phyloP scores from a whole-genome alignment of 768 basidiomycete genomes.

The Boletus vermiculosoides region DNA sequence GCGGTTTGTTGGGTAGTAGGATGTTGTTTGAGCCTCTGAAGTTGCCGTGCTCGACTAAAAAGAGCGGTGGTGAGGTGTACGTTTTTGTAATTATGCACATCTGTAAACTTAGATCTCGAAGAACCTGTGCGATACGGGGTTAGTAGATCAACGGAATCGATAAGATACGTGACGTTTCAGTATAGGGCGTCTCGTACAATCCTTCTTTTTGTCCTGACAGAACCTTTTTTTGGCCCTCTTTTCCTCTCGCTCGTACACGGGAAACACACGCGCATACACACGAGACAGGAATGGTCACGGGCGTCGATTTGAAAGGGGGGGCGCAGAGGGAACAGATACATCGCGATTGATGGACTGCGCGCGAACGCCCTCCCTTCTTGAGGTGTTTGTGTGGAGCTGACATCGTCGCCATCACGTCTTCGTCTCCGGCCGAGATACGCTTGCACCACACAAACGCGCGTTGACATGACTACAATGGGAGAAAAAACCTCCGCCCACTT shows the following conservation, averaged over 20 bases:
- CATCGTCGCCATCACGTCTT: constrained; percentile 2
- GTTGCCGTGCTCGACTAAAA: constrained; percentile 5
- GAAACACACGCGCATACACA: neutral
- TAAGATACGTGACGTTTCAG: constrained; percentile 20
- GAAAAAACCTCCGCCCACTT: neutral
- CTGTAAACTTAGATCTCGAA: constrained; percentile 11
- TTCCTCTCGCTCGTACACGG: neutral
- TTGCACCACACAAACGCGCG: neutral
- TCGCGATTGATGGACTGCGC: neutral
- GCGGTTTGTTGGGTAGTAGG: constrained; percentile 22
- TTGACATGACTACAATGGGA: constrained; percentile 22
- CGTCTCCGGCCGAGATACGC: neutral
- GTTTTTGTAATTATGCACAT: constrained; percentile 11
- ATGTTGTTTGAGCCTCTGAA: constrained; percentile 5
- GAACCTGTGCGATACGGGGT: constrained; percentile 4
- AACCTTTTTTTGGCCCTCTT: neutral
- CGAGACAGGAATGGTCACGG: constrained; percentile 8
- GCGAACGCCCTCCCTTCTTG: neutral
- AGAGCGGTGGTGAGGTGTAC: constrained; percentile 3
- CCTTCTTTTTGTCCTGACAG: neutral
- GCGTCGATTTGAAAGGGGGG: neutral
- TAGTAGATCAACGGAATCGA: constrained; percentile 23
- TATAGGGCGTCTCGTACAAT: neutral
- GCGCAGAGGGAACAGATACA: neutral
- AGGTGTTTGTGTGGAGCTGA: constrained; percentile 13